Evolutionary conservation across 192 early-diverging fungal species (phyloP).

Genomic region (Podila horticola): DNA sequence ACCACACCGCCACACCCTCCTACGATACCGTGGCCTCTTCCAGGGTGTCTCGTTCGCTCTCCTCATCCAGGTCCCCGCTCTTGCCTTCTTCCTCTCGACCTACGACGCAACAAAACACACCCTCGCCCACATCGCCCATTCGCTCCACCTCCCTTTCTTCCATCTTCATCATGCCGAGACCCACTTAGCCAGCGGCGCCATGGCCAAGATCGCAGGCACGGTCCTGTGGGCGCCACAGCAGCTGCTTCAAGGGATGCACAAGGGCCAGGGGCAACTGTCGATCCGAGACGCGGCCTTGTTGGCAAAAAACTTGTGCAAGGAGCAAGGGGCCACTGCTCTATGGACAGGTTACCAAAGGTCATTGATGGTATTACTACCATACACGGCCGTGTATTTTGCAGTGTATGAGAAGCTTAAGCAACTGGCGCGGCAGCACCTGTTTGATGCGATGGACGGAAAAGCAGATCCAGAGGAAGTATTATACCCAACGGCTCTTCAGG

Average conservation of each 20-base stretch:
- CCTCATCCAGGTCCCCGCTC: conserved; percentile 31
- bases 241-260: conserved; percentile 19
- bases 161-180: conserved; percentile 21
- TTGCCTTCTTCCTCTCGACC: conserved; percentile 38
- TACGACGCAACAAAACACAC: conserved; percentile 29
- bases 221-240: conserved; percentile 34
- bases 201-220: conserved; percentile 33
- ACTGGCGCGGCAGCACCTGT: conserved; percentile 5
- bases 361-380: conserved; percentile 19
- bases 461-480: not conserved
- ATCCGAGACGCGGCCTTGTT: conserved; percentile 13
- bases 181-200: conserved; percentile 27
- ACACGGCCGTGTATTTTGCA: conserved; percentile 37
- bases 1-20: not conserved
- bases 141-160: conserved; percentile 1
- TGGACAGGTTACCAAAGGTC: conserved; percentile 36
- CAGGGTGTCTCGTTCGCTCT: conserved; percentile 32
- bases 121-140: conserved; percentile 7
- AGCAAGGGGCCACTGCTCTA: conserved; percentile 3
- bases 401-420: conserved; percentile 36
- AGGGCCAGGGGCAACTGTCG: conserved; percentile 17
- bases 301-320: conserved; percentile 8
- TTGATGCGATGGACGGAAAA: not conserved
- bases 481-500: not conserved
- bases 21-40: conserved; percentile 21